A percentile compares a stretch with the other conserved stretches of the same genome.
Conservation (phyloP, 1,139 yeast species). For the Taphrina deformans region DNA sequence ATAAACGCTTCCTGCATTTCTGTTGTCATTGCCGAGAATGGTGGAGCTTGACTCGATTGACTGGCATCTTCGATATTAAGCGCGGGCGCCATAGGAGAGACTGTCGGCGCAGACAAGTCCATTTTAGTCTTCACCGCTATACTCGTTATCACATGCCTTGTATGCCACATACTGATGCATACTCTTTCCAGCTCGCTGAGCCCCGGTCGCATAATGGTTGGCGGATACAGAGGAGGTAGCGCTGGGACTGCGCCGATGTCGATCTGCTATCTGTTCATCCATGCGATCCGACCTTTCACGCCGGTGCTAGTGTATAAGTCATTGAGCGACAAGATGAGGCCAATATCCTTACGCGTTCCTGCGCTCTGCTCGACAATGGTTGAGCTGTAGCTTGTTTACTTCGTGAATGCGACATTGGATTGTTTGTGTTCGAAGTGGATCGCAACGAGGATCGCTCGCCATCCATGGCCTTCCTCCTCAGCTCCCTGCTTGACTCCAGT, state of each 20-base stretch:
- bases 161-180: neutral
- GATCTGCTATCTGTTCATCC: neutral
- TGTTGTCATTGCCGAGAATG: slow-evolving; percentile 36
- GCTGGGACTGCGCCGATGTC: slow-evolving; percentile 1
- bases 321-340: neutral
- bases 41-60: neutral
- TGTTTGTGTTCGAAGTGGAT: neutral
- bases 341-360: neutral
- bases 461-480: neutral
- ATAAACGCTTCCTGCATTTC: slow-evolving; percentile 69
- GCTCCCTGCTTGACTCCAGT: neutral
- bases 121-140: neutral
- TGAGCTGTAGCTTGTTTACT: neutral
- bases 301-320: slow-evolving; percentile 1
- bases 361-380: neutral
- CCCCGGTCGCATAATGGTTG: neutral
- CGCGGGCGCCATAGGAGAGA: neutral
- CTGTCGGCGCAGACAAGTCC: neutral
- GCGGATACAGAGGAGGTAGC: neutral
- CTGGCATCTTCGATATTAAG: neutral
- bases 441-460: neutral
- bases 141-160: neutral
- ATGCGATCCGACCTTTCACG: neutral
- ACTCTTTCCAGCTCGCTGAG: neutral
- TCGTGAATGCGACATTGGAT: neutral